Percentiles rank a stretch among this genome's conserved stretches.
These are phyloP conservation scores for Phellinidium pouzarii DNA, from an alignment of 1,284 basidiomycete genomes.

Conservation along the genomic window DNA sequence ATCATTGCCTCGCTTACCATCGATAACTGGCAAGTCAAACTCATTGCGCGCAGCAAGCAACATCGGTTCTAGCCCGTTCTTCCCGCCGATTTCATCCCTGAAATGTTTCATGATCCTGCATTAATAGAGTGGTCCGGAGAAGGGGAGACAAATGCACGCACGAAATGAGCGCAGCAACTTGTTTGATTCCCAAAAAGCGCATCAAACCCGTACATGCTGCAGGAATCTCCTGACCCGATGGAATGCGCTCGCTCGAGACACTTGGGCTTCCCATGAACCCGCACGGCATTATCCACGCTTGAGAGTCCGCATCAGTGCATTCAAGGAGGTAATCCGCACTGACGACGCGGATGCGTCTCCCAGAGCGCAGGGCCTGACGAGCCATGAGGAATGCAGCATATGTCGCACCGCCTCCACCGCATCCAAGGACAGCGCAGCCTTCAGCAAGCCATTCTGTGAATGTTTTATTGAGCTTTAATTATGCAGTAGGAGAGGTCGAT, in stretches of 20 bases:
- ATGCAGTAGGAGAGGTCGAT: neutral
- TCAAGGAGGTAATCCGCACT: conserved; percentile 30
- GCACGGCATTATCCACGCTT: conserved; percentile 34
- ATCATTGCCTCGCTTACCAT: conserved; percentile 23
- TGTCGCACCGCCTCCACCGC: conserved; percentile 48
- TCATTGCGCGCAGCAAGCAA: conserved; percentile 33
- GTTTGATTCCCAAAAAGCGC: conserved; percentile 29
- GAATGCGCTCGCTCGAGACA: conserved; percentile 28
- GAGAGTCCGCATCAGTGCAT: conserved; percentile 24
- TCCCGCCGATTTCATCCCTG: conserved; percentile 49
- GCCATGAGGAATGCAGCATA: conserved; percentile 42
- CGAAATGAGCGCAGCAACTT: conserved; percentile 34
- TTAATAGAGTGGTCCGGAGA: neutral
- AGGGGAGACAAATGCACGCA: conserved; percentile 4
- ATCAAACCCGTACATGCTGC: conserved; percentile 31
- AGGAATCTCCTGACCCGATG: conserved; percentile 27
- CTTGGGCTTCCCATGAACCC: conserved; percentile 44
- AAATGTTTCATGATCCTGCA: neutral
- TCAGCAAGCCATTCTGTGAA: conserved; percentile 43
- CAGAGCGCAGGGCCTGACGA: conserved; percentile 42
- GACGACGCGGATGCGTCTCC: conserved; percentile 37
- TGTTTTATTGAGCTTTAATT: neutral
- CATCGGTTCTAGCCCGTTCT: conserved; percentile 50
- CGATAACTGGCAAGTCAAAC: conserved; percentile 34
- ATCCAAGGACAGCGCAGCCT: conserved; percentile 48